Evolutionary conservation across 2,329 filamentous ascomycete species (phyloP), one percentile per base, ranked within the genome.

Genomic region (Fusarium paranaense): DNA sequence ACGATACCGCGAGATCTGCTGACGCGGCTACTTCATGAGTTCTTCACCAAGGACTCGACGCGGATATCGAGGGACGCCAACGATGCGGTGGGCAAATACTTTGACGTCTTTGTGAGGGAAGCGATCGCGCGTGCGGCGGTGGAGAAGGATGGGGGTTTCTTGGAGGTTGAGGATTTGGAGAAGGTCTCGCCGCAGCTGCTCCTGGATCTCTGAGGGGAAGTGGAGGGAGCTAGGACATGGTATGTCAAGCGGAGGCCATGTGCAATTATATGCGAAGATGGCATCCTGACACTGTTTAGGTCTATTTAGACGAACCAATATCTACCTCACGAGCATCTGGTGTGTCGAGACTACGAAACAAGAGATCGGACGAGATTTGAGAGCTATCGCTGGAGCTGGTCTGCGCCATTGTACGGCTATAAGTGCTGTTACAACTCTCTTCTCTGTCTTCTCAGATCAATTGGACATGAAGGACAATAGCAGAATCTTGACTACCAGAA

Each of bases 21-120:
- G 45, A 93, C 93, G 11, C 89, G 91, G 38, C 85, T 98, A 5
- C 86, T 98, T 37, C 92, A 97, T 80, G 91, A 95, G 76, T 91
- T 93, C 80, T 98, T 98, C 79, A 87, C 92, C 76, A 87, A 89
- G 69, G 89, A 93, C 58, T 88, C 89, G 65, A 95, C 93, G 27
- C 88, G 92, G 75, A 91, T 98, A 73, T 91, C 92, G 9, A 92
- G 90, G 77, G 93, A 95, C 78, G 95, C 95, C 5, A 94, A 95
- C 80, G 88, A 86, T 8, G 90, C 95, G 1, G 89, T 95, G 67
- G 93, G 91, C 16, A 95, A 93, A 83, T 98, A 98, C 81, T 89
- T 98, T 82, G 95, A 98, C 82, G 90, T 96, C 0, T 98, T 98
- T 83, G 93, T 98, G 62, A 89, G 93, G 71, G 96, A 98, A 85